Base-by-base conservation (phyloP, 768 basidiomycete genomes). In the Pisolithus orientalis region DNA sequence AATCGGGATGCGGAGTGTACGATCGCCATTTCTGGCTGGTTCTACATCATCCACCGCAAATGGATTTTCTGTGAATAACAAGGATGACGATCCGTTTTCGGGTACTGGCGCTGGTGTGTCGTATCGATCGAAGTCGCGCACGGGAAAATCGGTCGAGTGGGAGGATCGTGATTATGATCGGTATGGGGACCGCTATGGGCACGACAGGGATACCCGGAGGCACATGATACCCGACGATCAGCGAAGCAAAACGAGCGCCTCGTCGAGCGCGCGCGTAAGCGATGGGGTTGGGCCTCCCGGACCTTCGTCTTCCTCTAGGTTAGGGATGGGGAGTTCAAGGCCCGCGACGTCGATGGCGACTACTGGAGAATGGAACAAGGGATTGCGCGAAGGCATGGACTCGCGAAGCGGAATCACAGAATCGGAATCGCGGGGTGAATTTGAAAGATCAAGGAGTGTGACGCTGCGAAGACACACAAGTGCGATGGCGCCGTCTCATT, bases 301-400 rank as follows among this genome's bases (percentile, higher is more conserved):
- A 13, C 28, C 11, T 34, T 34, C 34, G 34, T 34, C 34, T 34
- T 34, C 34, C 5, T 34, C 34, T 2, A 34, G 34, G 13, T 34
- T 34, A 34, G 34, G 11, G 34, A 34, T 34, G 34, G 34, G 34
- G 34, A 14, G 34, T 1, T 59, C 67, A 17, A 67, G 81, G 44
- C 77, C 82, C 10, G 66, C 75, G 50, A 83, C 82, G 5, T 80
- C 82, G 5, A 78, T 83, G 81, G 80, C 75, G 7, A 68, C 34
- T 5, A 34, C 34, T 5, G 34, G 34, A 13, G 34, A 5, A 5
- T 34, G 34, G 34, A 34, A 14, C 11, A 13, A 34, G 34, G 11
- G 34, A 34, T 34, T 14, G 34, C 34, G 34, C 34, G 34, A 34
- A 34, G 13, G 4, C 59, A 66, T 40, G 63, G 65, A 24, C 51